phyloP scores from a whole-genome alignment of 1,284 basidiomycete species.

The Papiliotrema flavescens region DNA sequence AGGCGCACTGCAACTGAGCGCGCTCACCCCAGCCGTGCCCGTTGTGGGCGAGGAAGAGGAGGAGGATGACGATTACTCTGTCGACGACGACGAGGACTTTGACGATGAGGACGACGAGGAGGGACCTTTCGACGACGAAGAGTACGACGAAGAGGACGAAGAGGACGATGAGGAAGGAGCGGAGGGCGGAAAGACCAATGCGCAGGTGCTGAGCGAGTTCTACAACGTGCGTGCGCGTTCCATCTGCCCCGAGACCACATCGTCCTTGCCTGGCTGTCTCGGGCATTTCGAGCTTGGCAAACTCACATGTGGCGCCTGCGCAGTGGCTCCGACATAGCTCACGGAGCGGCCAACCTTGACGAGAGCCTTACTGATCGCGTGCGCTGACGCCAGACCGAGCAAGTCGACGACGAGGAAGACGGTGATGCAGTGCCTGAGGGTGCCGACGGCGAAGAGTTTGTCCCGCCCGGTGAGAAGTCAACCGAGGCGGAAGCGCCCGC shows the following conservation, averaged over 20 bases:
- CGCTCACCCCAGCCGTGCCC: neutral
- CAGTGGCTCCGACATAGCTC: too few species aligned
- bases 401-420: conserved; percentile 15
- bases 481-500: neutral
- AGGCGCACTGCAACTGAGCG: neutral
- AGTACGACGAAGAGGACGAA: conserved; percentile 1
- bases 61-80: conserved; percentile 3
- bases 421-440: neutral
- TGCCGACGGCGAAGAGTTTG: neutral
- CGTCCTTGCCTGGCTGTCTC: too few species aligned
- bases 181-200: neutral
- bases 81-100: conserved; percentile 3
- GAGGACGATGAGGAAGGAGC: conserved; percentile 4
- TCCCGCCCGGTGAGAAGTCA: neutral
- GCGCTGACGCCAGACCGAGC: conserved; percentile 3
- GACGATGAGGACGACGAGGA: neutral
- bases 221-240: conserved; percentile 4
- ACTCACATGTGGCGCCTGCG: too few species aligned
- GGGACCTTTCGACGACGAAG: conserved; percentile 3
- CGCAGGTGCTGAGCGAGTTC: conserved; percentile 4
- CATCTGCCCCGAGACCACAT: too few species aligned
- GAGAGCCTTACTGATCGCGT: neutral
- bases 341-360: neutral
- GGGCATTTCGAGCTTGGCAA: too few species aligned
- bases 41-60: neutral